Evolutionary conservation across 768 basidiomycete genomes (phyloP), one percentile per base, ranked within the genome.

Genomic region (Roridomyces roridus): DNA sequence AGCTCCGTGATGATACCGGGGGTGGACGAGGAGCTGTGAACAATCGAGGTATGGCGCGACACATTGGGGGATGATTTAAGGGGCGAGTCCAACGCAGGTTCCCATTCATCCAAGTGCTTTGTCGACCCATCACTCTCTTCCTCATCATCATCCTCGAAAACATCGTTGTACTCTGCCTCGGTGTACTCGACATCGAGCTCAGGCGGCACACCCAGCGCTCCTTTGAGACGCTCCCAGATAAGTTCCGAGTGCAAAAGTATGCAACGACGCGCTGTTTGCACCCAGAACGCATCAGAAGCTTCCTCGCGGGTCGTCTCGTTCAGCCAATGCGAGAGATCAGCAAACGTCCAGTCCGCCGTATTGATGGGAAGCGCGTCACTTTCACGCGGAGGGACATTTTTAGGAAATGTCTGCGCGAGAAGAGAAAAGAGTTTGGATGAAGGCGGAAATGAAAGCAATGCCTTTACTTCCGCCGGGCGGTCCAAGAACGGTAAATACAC

Each of bases 191-290:
- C 72, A 62, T 92, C 88, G 20, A 96, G 77, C 65, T 96, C 93
- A 0, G 88, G 88, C 10, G 94, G 94, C 5, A 94, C 88, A 5
- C 94, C 94, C 2, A 97, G 77, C 0, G 91, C 93, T 26, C 86
- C 89, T 65, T 94, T 95, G 66, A 96, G 77, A 53, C 93, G 84
- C 70, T 96, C 93, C 94, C 94, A 97, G 51, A 96, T 87, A 36
- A 94, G 84, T 66, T 96, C 94, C 14, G 87, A 89, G 61, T 87
- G 88, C 23, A 83, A 73, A 20, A 90, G 77, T 64, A 96, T 83
- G 64, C 92, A 94, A 51, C 79, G 81, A n/a, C 92, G 86, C 0
- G 86, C 83, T 10, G 83, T 82, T 65, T 80, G 77, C 42, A 88
- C 84, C 92, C 92, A 97, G 26, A 85, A 66, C 18, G 80, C 77